phyloP scores from a whole-genome alignment of 208 protist species.

The Trypanosoma avium region DNA sequence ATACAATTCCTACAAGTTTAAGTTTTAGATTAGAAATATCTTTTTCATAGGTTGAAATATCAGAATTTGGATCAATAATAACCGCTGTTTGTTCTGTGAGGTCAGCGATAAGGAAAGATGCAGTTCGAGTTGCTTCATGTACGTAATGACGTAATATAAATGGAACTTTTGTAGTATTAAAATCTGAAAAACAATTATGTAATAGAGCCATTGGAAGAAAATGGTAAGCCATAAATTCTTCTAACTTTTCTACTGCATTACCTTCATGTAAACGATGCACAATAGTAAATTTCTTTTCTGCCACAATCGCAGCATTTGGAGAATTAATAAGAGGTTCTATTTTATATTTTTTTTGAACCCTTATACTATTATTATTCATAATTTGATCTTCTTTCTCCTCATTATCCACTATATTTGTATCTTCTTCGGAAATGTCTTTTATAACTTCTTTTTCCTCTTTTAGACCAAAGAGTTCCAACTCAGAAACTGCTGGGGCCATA shows the following conservation, averaged over 20 bases:
- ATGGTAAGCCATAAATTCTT: slow-evolving; percentile 65
- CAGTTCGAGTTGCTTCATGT: slow-evolving; percentile 67
- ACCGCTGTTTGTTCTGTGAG: slow-evolving; percentile 11
- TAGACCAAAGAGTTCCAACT: slow-evolving; percentile 42
- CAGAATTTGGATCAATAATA: slow-evolving; percentile 57
- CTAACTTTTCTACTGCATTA: slow-evolving; percentile 25
- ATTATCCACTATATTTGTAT: neutral
- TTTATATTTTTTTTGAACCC: neutral
- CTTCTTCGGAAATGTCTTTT: neutral
- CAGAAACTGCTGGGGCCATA: slow-evolving; percentile 31
- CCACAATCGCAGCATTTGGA: slow-evolving; percentile 17
- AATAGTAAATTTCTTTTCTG: slow-evolving; percentile 14
- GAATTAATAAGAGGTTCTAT: slow-evolving; percentile 12
- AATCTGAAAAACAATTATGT: slow-evolving; percentile 38
- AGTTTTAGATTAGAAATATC: slow-evolving; percentile 44
- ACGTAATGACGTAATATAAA: slow-evolving; percentile 76
- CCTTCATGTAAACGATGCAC: slow-evolving; percentile 22
- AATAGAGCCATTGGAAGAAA: slow-evolving; percentile 59
- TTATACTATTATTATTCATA: neutral
- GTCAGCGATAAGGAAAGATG: slow-evolving; percentile 68
- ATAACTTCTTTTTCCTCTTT: neutral
- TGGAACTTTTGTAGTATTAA: neutral
- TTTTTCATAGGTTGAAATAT: slow-evolving; percentile 36
- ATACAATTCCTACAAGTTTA: slow-evolving; percentile 36
- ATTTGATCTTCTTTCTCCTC: neutral